Conservation (phyloP, 495 filamentous ascomycete genomes). For the Gamarada debralockiae region DNA sequence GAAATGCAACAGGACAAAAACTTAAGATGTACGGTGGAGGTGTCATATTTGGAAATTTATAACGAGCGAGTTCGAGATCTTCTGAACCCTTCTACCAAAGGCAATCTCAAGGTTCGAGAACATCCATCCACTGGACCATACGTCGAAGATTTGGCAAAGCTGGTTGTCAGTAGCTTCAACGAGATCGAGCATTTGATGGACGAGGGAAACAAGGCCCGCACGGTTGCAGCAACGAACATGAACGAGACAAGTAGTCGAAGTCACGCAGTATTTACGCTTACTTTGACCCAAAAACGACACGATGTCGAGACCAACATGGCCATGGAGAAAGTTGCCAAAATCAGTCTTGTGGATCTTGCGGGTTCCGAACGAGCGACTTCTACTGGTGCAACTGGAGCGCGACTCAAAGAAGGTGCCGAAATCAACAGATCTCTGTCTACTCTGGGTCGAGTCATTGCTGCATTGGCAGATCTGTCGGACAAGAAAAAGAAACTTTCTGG, state of each 20-base stretch:
- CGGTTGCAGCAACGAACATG: constrained; percentile 99
- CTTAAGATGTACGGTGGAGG: constrained; percentile 88
- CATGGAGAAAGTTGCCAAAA: constrained; percentile 95
- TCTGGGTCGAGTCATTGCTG: constrained; percentile 95
- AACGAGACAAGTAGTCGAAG: constrained; percentile 98
- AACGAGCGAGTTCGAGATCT: constrained; percentile 97
- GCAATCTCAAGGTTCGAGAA: constrained; percentile 94
- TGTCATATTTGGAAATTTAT: constrained; percentile 99
- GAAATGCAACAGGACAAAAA: constrained; percentile 73
- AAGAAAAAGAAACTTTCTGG: constrained; percentile 77
- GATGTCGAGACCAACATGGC: constrained; percentile 94
- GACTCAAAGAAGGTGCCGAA: constrained; percentile 96
- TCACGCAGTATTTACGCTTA: constrained; percentile 97
- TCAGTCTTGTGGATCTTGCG: constrained; percentile 95
- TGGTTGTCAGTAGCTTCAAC: constrained; percentile 93
- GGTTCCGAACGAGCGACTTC: constrained; percentile 96
- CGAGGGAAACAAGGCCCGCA: constrained; percentile 97
- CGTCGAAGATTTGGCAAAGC: constrained; percentile 94
- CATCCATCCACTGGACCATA: constrained; percentile 97
- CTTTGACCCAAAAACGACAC: constrained; percentile 88
- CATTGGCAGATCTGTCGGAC: constrained; percentile 84
- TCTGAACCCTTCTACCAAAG: constrained; percentile 92
- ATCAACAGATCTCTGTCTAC: constrained; percentile 98
- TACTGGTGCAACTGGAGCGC: constrained; percentile 91
- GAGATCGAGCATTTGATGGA: constrained; percentile 99